Evolutionary conservation across 352 stramenopile species (phyloP), one percentile per base, ranked within the genome.

Genomic region (Thraustochytrium sp.): DNA sequence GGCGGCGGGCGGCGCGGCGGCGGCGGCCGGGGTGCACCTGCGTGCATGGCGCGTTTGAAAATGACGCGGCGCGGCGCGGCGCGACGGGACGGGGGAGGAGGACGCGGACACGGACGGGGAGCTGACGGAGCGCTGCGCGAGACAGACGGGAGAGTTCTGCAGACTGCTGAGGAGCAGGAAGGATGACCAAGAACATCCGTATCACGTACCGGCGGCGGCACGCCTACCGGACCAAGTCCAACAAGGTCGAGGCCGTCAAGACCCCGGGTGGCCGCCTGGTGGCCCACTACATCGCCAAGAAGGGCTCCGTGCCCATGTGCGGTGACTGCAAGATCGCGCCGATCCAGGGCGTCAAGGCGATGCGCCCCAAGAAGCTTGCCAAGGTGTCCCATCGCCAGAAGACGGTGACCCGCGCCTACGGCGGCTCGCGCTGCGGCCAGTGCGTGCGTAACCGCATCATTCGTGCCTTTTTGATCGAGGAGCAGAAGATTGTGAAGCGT

Each of bases 401-500:
- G 85, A 98, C 96, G 36, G 96, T 99, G 5, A 92, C 92, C 26
- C 94, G 97, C 87, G 94, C 95, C 42, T 99, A 99, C 89, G 97
- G 97, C 82, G 97, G 97, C 86, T 96, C 91, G 54, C 89, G 89
- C 84, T 99, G 95, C 90, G 94, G 91, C 76, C 84, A 76, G 56
- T 99, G 96, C 90, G 94, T 99, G 76, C 94, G 93, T 84, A 86
- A 97, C 87, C 90, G 91, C 82, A 98, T 99, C 88, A 91, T 99
- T 49, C 92, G 97, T 88, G 96, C 97, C 49, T 99, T 99, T 89
- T 89, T 99, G 73, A 97, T 99, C 89, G 96, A 99, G 90, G 97
- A 99, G 91, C 96, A 99, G 89, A 99, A 99, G 94, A 98, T 98
- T 86, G 96, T 99, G 56, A 99, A 99, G 95, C 97, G 98, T 90